Evolutionary conservation across 2,329 filamentous ascomycete species (phyloP).

Genomic region (Calonectria leucothoes): DNA sequence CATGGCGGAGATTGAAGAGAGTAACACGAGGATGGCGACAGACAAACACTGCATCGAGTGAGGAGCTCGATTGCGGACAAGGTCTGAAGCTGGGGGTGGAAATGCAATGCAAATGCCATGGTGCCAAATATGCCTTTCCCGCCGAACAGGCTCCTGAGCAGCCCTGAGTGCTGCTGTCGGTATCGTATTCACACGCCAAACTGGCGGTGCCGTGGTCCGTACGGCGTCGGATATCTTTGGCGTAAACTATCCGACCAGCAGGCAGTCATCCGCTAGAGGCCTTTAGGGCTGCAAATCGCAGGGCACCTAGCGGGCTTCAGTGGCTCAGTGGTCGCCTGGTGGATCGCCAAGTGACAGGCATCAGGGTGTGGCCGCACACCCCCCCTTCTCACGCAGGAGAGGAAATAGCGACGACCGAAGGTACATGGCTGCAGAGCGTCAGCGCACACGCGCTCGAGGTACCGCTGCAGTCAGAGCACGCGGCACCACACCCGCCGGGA

Average conservation of each 20-base stretch:
- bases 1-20: neutral
- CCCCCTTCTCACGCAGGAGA: neutral
- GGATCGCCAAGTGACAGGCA: conserved; percentile 2
- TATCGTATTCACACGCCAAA: neutral
- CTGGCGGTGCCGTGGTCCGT: neutral
- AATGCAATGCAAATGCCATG: neutral
- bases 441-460: neutral
- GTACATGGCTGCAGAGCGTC: neutral
- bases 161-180: neutral
- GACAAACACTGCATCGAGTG: neutral
- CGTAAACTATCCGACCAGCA: conserved; percentile 16
- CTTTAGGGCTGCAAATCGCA: neutral
- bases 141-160: neutral
- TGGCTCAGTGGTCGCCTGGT: neutral
- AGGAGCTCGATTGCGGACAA: neutral
- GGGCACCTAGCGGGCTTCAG: neutral
- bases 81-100: neutral
- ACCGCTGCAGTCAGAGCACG: neutral
- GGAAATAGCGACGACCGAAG: neutral
- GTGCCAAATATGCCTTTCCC: neutral
- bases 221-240: conserved; percentile 15
- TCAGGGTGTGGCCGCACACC: neutral
- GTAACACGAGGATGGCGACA: neutral
- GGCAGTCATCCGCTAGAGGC: neutral
- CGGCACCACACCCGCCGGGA: conserved; percentile 6